Conservation (phyloP, 1,139 yeast genomes). For the Magnusiomyces suaveolens region DNA sequence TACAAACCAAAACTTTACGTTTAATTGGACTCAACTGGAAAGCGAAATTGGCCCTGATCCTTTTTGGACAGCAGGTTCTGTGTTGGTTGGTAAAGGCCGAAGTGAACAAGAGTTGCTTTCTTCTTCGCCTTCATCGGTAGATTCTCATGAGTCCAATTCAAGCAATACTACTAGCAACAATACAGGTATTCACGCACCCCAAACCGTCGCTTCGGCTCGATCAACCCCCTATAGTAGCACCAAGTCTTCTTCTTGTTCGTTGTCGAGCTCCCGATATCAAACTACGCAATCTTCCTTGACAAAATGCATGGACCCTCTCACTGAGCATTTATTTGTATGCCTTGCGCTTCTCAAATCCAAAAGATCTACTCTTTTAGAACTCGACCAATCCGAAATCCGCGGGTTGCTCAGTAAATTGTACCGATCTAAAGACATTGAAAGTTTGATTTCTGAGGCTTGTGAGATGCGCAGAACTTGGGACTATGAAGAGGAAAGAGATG, state of each 20-base stretch:
- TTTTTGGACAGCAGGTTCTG: constrained; percentile 26
- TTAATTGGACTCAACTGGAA: constrained; percentile 9
- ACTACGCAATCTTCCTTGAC: constrained; percentile 44
- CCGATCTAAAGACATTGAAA: constrained; percentile 48
- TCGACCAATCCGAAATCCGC: constrained; percentile 82
- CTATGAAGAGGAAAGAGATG: constrained; percentile 35
- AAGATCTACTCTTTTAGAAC: constrained; percentile 67
- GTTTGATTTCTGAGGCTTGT: constrained; percentile 68
- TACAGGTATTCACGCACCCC: no score
- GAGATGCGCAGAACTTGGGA: constrained; percentile 84
- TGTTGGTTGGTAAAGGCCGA: not conserved
- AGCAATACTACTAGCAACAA: no score
- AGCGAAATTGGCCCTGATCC: constrained; percentile 26
- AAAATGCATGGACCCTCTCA: constrained; percentile 57
- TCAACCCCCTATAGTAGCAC: no score
- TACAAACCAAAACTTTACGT: not conserved
- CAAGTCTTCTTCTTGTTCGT: not conserved
- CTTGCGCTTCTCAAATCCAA: constrained; percentile 73
- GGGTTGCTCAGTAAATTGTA: constrained; percentile 58
- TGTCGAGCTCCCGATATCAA: not conserved
- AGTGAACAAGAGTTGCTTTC: no score
- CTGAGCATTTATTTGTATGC: constrained; percentile 66
- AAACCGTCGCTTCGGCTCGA: no score
- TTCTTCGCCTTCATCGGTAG: no score
- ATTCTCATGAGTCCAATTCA: no score